Evolutionary conservation across 2,329 filamentous ascomycete species (phyloP).

Genomic region (Clarireedia paspali): DNA sequence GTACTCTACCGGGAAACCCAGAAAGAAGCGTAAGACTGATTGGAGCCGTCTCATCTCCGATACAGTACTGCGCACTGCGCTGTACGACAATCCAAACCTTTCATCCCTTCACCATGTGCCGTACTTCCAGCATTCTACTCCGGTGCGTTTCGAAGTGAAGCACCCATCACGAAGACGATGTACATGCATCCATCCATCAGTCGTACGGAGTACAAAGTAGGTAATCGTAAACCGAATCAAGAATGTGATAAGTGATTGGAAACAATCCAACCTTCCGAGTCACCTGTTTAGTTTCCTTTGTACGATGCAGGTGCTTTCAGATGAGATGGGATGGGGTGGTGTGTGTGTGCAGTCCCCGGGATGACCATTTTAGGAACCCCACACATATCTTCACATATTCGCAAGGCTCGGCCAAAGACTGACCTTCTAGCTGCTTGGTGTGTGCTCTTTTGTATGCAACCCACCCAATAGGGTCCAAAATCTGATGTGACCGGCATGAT

Average conservation of each 20-base stretch:
- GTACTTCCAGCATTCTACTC: too few relatives aligned
- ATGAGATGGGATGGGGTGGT: not conserved
- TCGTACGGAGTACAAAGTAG: too few relatives aligned
- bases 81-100: too few relatives aligned
- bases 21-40: not conserved
- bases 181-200: too few relatives aligned
- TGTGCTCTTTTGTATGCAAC: not conserved
- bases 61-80: too few relatives aligned
- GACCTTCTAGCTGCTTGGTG: not conserved
- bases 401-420: conserved; percentile 5
- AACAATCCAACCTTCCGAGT: not conserved
- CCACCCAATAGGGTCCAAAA: not conserved
- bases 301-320: not conserved
- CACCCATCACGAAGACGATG: too few relatives aligned
- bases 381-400: not conserved
- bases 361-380: not conserved
- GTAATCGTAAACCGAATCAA: not conserved
- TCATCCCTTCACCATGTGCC: too few relatives aligned
- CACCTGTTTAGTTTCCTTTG: not conserved
- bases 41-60: not conserved
- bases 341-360: too few relatives aligned
- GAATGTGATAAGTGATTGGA: conserved; percentile 6
- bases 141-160: too few relatives aligned
- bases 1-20: not conserved
- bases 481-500: conserved; percentile 1